Conservation (phyloP, 371 early-diverging fungal genomes). For the Encephalitozoon hellem region DNA sequence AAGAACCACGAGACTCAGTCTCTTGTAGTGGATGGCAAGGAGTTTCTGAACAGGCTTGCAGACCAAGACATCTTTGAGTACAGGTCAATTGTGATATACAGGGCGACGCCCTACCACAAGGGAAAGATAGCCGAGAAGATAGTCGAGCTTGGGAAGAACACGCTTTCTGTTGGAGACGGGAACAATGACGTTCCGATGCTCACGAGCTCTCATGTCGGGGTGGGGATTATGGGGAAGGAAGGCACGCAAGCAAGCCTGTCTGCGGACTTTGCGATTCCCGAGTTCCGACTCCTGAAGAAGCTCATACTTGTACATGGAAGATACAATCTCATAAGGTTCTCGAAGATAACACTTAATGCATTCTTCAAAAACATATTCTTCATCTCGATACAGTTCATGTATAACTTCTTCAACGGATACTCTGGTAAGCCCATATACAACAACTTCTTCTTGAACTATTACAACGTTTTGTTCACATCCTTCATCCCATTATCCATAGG, state of each 20-base stretch:
- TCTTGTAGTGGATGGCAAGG: slow-evolving; percentile 15
- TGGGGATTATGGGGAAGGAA: slow-evolving; percentile 85
- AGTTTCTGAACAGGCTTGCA: not conserved
- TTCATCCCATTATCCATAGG: slow-evolving; percentile 57
- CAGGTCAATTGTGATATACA: slow-evolving; percentile 63
- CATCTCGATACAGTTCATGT: slow-evolving; percentile 58
- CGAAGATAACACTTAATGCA: slow-evolving; percentile 56
- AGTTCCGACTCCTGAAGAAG: slow-evolving; percentile 69
- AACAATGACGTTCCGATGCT: slow-evolving; percentile 83
- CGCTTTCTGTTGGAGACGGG: slow-evolving; percentile 84
- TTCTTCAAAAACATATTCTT: slow-evolving; percentile 60
- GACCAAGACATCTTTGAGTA: slow-evolving; percentile 16
- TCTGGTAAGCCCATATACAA: slow-evolving; percentile 59
- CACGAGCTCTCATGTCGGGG: slow-evolving; percentile 83
- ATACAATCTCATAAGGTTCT: slow-evolving; percentile 51
- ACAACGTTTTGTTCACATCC: slow-evolving; percentile 60
- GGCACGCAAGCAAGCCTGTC: slow-evolving; percentile 87
- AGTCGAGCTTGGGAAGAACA: slow-evolving; percentile 66
- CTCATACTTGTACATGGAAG: slow-evolving; percentile 57
- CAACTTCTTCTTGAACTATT: slow-evolving; percentile 59
- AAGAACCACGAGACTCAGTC: not conserved
- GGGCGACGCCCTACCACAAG: slow-evolving; percentile 75
- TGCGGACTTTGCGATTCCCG: slow-evolving; percentile 84
- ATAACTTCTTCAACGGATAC: slow-evolving; percentile 56
- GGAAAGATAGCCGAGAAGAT: slow-evolving; percentile 79